These are phyloP conservation scores for Gossypium trilobum DNA, from an alignment of 441 rosid species.

Conservation along the genomic window DNA sequence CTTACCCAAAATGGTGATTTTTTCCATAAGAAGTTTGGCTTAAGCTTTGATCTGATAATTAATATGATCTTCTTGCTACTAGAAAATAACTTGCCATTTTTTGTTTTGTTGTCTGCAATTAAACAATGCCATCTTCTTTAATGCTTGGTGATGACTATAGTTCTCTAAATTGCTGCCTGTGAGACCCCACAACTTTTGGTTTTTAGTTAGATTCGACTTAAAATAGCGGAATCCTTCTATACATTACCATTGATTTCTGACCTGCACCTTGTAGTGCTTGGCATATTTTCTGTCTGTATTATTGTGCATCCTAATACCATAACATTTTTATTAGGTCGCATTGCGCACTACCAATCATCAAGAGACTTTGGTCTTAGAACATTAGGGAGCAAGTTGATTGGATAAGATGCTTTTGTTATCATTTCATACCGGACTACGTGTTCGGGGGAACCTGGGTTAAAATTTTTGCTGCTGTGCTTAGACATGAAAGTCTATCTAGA, in stretches of 20 bases:
- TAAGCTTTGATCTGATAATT: neutral
- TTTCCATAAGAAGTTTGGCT: neutral
- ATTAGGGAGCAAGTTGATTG: neutral
- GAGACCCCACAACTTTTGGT: conserved; percentile 9
- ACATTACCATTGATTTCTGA: neutral
- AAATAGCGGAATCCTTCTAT: neutral
- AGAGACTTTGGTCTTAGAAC: neutral
- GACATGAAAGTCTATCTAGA: neutral
- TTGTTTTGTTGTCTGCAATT: neutral
- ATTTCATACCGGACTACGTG: neutral
- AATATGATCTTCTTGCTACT: neutral
- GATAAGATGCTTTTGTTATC: neutral
- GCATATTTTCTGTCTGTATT: neutral
- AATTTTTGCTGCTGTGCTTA: neutral
- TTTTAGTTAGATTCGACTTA: conserved; percentile 6
- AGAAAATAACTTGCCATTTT: neutral
- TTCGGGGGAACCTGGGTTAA: neutral
- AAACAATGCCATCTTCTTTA: conserved; percentile 6
- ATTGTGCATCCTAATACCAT: neutral
- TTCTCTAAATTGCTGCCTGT: conserved; percentile 4
- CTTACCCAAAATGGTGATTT: neutral
- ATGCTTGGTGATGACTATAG: neutral
- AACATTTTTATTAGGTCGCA: neutral
- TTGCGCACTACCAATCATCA: neutral
- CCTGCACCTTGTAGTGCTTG: neutral